Base-by-base conservation (phyloP, 2,329 filamentous ascomycete genomes). In the Penicillium corylophilum region DNA sequence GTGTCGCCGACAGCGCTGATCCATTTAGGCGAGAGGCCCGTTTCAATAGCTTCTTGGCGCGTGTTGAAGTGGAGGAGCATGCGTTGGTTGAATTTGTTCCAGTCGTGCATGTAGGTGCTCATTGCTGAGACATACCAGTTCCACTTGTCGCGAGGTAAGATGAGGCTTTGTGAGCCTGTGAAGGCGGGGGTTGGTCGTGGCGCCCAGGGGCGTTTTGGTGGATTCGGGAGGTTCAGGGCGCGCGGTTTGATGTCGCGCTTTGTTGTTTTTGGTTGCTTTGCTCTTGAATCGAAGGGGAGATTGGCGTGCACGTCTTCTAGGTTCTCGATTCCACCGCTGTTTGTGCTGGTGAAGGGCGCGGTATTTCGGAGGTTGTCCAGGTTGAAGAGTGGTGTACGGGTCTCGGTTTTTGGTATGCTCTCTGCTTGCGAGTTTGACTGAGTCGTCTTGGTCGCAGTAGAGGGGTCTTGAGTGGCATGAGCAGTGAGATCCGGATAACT, bases 201-300 rank as follows among this genome's bases (percentile, higher is more conserved):
- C 20, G 66, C 63, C 33, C 55, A 62, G 3, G 83, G 82, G 4
- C 78, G 69, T 48, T 74, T 74, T 0, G 82, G 82, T 6, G 80
- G 75, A 5, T 75, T 73, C 0, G 82, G 81, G 4, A 80, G 73
- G 23, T 74, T 70, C 9, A 82, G 70, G 6, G 67, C 55, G 58
- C 71, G 63, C 54, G 71, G 54, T 24, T 60, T 66, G 16, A 68
- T 62, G 66, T 73, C 46, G 59, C 67, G 55, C 63, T 71, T 50
- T 57, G 75, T 74, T 6, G 70, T 73, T 6, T 74, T 75, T 24
- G 77, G 68, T 4, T 68, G 61, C 24, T 72, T 71, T 5, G 83
- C 64, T 36, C 78, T 74, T 2, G 83, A 86, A 51, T 79, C 68
- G 63, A 86, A 86, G 3, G 84, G 84, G 2, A 87, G 72, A 1